Base-by-base conservation (phyloP, 1,139 yeast species). In the Candida pseudocylindracea region DNA sequence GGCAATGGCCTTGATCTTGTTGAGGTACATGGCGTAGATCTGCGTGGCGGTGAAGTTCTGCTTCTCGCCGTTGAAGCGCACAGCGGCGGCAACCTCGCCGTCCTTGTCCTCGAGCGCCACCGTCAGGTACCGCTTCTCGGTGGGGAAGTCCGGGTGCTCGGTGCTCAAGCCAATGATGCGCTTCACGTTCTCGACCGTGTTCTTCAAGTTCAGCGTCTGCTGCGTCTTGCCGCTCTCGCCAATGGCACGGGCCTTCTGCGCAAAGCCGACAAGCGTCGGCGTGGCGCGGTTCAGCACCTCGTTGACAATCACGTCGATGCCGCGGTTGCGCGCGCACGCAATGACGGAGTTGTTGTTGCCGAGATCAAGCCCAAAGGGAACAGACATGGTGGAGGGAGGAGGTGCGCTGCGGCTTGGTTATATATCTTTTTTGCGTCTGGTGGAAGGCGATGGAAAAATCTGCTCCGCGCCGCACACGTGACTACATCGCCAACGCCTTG, bases 241-340 rank as follows among this genome's bases (percentile, higher is more conserved):
- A 43, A 88, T 71, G 51, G 70, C 74, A 63, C 99, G 74, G 65
- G 67, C 74, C 61, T 78, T 81, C 41, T 54, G 53, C 43, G 96
- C 96, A 48, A 88, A 88, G 29, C 95, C 96, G 45, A 91, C 91
- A 43, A 88, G 62, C 24, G 95, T 62, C 41, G 99, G 98, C 30
- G 99, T 88, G 43, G 92, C 58, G 60, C 98, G 78, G 73, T 88
- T 88, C 36, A 96, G 85, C 34, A 88, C 98, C 58, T 88, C 99
- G 55, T 91, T 91, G 61, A 88, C 96, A 48, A 88, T 80, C 48
- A 91, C 75, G 57, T 88, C 98, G 54, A 91, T 88, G 51, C 96
- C 96, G 65, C 96, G 74, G 71, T 88, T 88, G 57, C 92, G 79
- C 41, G 98, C 98, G 53, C 92, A 93, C 32, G 95, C 96, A 51